Base-by-base conservation (phyloP, 176 grass and related monocot species). In the Microstegium vimineum region DNA sequence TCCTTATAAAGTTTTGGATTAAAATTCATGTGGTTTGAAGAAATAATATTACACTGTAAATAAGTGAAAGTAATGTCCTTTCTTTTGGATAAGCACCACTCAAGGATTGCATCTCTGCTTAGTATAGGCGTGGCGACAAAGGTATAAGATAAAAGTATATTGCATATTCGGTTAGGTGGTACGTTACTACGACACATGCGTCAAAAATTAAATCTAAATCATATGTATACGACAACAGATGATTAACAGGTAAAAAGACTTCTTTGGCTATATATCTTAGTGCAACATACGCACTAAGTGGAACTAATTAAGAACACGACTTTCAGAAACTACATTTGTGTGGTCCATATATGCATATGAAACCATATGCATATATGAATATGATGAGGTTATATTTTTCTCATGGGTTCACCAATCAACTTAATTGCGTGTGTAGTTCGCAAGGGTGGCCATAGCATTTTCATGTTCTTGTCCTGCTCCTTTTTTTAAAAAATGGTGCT, bases 381-480 rank as follows among this genome's bases (percentile, higher is more conserved):
- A 18, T 17, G 20, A 34, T 13, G 23, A 28, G 12, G 45, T 8
- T 59, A 16, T 52, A 37, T 71, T 74, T n/a, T 62, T 71, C n/a
- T 22, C 52, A 5, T 28, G 30, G 22, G 28, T 76, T 68, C 7
- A 62, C 49, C 36, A 23, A 22, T 69, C 30, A 47, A 32, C 22
- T 64, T 42, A n/a, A n/a, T n/a, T n/a, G n/a, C n/a, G 1, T 51
- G 69, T 67, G 71, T 81, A 85, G 63, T 1, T 33, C 10, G 13
- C 16, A 57, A 28, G 28, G 63, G 83, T 89, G 87, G 9, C 16
- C 35, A 14, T 89, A 89, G 77, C 56, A 4, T 30, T 13, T 66
- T 34, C 22, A 42, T 31, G 6, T 69, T 67, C 82, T 49, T 81
- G 31, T 71, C 77, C 30, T 85, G 46, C 68, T 40, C 2, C 22